A percentile compares a stretch with the other conserved stretches of the same genome.
Evolutionary conservation across 2,329 filamentous ascomycete species (phyloP).

Genomic region (Monosporascus sp.): DNA sequence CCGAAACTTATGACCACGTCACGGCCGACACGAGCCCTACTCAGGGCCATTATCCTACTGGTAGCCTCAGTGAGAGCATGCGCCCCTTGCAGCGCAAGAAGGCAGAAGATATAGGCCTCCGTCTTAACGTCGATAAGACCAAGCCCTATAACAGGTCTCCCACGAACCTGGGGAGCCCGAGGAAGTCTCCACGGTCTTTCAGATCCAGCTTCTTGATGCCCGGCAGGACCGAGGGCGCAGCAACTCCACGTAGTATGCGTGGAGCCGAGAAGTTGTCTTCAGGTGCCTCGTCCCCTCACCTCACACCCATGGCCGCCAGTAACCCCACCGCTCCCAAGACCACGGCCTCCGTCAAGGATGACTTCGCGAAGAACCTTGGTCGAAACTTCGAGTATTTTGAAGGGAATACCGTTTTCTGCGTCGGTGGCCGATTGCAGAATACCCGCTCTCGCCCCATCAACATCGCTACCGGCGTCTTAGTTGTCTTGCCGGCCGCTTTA

Average conservation of each 20-base stretch:
- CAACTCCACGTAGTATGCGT: conserved; percentile 50
- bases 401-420: conserved; percentile 87
- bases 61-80: conserved; percentile 72
- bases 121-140: conserved; percentile 54
- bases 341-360: conserved; percentile 25
- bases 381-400: conserved; percentile 90
- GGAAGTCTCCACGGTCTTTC: conserved; percentile 72
- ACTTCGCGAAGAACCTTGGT: conserved; percentile 41
- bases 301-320: conserved; percentile 31
- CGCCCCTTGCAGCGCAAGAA: conserved; percentile 62
- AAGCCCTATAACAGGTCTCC: conserved; percentile 47
- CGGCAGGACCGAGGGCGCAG: conserved; percentile 46
- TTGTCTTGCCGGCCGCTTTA: conserved; percentile 72
- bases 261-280: conserved; percentile 83
- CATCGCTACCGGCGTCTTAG: conserved; percentile 73
- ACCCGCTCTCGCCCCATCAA: conserved; percentile 84
- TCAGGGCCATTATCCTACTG: conserved; percentile 47
- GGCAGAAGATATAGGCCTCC: conserved; percentile 40
- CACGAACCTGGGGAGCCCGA: conserved; percentile 52
- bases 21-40: conserved; percentile 73
- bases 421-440: conserved; percentile 83
- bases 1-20: conserved; percentile 63
- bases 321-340: conserved; percentile 15
- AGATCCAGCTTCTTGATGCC: conserved; percentile 69
- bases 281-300: conserved; percentile 67